These are phyloP conservation scores for Boletus barrowsii DNA, from an alignment of 768 basidiomycete species.

Conservation along the genomic window DNA sequence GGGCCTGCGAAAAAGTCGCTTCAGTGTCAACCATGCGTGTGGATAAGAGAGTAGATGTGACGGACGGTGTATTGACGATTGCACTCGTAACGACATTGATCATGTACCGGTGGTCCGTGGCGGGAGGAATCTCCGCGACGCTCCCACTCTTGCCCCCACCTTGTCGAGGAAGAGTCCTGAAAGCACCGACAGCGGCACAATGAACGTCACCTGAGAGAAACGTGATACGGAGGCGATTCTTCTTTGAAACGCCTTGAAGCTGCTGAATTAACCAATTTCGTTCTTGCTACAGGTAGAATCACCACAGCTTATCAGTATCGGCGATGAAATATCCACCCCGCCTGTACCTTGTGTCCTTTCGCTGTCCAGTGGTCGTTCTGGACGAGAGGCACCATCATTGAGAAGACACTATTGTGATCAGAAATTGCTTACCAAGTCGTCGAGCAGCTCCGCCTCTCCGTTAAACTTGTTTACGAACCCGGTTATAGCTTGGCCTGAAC, in stretches of 20 bases:
- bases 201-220: slow-evolving; percentile 95
- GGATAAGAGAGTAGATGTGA: slow-evolving; percentile 3
- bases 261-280: slow-evolving; percentile 85
- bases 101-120: slow-evolving; percentile 82
- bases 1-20: slow-evolving; percentile 36
- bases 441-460: slow-evolving; percentile 87
- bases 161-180: slow-evolving; percentile 57
- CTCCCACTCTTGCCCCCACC: slow-evolving; percentile 42
- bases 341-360: slow-evolving; percentile 64
- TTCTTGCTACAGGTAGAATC: slow-evolving; percentile 57
- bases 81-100: slow-evolving; percentile 86
- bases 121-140: slow-evolving; percentile 39
- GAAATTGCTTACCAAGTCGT: slow-evolving; percentile 68
- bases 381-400: slow-evolving; percentile 46
- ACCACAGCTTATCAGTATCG: neutral
- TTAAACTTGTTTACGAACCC: slow-evolving; percentile 91
- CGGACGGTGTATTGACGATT: slow-evolving; percentile 94
- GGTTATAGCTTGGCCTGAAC: slow-evolving; percentile 62
- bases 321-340: neutral
- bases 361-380: slow-evolving; percentile 95
- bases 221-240: slow-evolving; percentile 66
- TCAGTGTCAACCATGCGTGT: neutral
- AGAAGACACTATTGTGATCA: slow-evolving; percentile 24
- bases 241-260: slow-evolving; percentile 68
- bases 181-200: slow-evolving; percentile 76